Base-by-base conservation (phyloP, 768 basidiomycete genomes). In the Jaapia argillacea region DNA sequence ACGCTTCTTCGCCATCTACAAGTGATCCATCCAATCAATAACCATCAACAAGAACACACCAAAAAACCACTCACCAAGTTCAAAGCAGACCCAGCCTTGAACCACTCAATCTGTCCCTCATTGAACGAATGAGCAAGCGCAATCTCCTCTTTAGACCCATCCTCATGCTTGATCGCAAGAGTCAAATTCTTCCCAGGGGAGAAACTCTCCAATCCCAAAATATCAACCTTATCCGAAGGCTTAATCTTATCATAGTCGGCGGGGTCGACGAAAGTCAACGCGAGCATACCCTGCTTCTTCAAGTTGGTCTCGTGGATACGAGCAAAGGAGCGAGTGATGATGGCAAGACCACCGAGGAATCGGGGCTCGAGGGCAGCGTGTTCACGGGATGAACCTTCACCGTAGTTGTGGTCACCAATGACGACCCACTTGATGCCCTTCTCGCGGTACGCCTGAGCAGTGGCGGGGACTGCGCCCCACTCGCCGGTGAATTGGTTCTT, bases 231-330 rank as follows among this genome's bases (percentile, higher is more conserved):
- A 71, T 99, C 96, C 51, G 72, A 72, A 6, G 93, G 87, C 58
- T 72, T 74, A 54, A 97, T 62, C 72, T 86, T 91, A 61, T 97
- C 90, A 64, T 99, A 99, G 66, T 98, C 93, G 51, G 77, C 89
- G 13, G 86, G 76, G 67, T 97, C 77, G 48, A 65, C 85, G 60
- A 98, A 96, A 48, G 91, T 96, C 53, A 98, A 71, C 2, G 92
- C 92, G 49, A 97, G 87, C 89, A 94, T 92, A 54, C 92, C 92
- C 71, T 97, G 93, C 79, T 97, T 97, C 85, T 98, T 98, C 79
- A 92, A 69, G 74, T 93, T 92, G 59, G 90, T 90, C 71, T 88
- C 92, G 67, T 94, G 93, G 67, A 97, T 97, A 66, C 93, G 90
- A 42, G 93, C 93, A 65, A 97, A 98, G 25, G 88, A 92, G 62